A percentile compares a stretch with the other conserved stretches of the same genome.
phyloP scores from a whole-genome alignment of 805 yeast genomes.

The Limtongia smithiae region DNA sequence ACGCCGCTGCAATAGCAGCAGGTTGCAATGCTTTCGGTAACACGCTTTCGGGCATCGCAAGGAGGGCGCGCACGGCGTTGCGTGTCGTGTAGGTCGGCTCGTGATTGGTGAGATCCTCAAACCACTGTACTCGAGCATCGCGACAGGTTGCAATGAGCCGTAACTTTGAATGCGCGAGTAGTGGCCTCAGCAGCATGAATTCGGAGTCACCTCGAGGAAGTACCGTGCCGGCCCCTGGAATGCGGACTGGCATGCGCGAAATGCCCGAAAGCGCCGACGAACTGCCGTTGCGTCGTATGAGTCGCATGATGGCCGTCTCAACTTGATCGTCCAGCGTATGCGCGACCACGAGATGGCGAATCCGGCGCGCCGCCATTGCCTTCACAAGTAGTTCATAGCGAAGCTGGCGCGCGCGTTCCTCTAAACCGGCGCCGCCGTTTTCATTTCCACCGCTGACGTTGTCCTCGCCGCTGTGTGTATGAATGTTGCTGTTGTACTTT shows the following conservation, averaged over 20 bases:
- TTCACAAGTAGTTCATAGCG: slow-evolving; percentile 48
- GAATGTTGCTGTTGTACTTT: not conserved
- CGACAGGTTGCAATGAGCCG: slow-evolving; percentile 48
- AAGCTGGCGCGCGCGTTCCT: slow-evolving; percentile 48
- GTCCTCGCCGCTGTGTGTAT: no score
- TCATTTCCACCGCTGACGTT: not conserved
- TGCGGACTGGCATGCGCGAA: slow-evolving; percentile 44
- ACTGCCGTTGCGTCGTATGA: slow-evolving; percentile 45
- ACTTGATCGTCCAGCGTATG: slow-evolving; percentile 71
- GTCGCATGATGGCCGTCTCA: slow-evolving; percentile 62
- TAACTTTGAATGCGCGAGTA: slow-evolving; percentile 46
- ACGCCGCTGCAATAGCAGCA: not conserved
- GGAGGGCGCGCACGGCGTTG: slow-evolving; percentile 48
- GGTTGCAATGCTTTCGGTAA: slow-evolving; percentile 29
- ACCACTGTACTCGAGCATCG: slow-evolving; percentile 49
- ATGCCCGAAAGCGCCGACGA: slow-evolving; percentile 27
- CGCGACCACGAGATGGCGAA: slow-evolving; percentile 51
- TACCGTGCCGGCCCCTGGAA: slow-evolving; percentile 4
- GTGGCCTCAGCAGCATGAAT: slow-evolving; percentile 48
- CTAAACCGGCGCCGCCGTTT: not conserved
- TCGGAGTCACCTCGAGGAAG: slow-evolving; percentile 14
- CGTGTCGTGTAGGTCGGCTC: slow-evolving; percentile 54
- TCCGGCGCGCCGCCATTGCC: slow-evolving; percentile 40
- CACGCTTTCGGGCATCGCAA: slow-evolving; percentile 15
- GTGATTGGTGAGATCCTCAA: slow-evolving; percentile 64